Percentiles rank a stretch among this genome's conserved stretches.
phyloP scores from a whole-genome alignment of 176 grass and related monocot species.

The Zoysia japonica region DNA sequence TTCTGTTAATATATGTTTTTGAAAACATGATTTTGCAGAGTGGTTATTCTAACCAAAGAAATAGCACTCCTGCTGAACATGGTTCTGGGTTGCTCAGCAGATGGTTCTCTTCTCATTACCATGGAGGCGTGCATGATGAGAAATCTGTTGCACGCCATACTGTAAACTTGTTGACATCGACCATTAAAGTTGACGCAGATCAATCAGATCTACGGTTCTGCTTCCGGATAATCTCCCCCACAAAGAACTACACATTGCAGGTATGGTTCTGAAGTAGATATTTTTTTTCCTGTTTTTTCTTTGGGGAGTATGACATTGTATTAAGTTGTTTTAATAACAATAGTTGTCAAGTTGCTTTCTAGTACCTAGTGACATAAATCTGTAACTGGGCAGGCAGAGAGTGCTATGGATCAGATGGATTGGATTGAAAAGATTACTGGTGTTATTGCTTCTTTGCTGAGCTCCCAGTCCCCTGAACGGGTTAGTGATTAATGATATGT shows the following conservation, averaged over 20 bases:
- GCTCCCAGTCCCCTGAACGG: conserved; percentile 94
- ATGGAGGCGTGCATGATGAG: conserved; percentile 91
- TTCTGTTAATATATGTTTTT: conserved; percentile 18
- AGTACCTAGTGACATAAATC: conserved; percentile 26
- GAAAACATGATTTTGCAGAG: conserved; percentile 51
- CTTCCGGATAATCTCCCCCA: conserved; percentile 95
- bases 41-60: conserved; percentile 74
- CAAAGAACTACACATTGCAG: conserved; percentile 99
- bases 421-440: conserved; percentile 99
- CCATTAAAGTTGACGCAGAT: conserved; percentile 94
- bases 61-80: conserved; percentile 69
- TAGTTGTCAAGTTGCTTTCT: conserved; percentile 34
- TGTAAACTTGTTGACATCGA: conserved; percentile 95
- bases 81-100: conserved; percentile 88
- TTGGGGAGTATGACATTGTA: background rate
- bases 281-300: background rate
- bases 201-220: conserved; percentile 96
- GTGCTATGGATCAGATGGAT: conserved; percentile 99
- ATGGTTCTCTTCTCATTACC: conserved; percentile 99
- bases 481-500: conserved; percentile 39
- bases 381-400: conserved; percentile 78
- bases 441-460: conserved; percentile 95
- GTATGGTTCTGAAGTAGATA: conserved; percentile 36
- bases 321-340: conserved; percentile 20
- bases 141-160: conserved; percentile 97